A percentile compares a stretch with the other conserved stretches of the same genome.
Conservation (phyloP, 2,329 filamentous ascomycete species). For the Botryotinia convoluta region DNA sequence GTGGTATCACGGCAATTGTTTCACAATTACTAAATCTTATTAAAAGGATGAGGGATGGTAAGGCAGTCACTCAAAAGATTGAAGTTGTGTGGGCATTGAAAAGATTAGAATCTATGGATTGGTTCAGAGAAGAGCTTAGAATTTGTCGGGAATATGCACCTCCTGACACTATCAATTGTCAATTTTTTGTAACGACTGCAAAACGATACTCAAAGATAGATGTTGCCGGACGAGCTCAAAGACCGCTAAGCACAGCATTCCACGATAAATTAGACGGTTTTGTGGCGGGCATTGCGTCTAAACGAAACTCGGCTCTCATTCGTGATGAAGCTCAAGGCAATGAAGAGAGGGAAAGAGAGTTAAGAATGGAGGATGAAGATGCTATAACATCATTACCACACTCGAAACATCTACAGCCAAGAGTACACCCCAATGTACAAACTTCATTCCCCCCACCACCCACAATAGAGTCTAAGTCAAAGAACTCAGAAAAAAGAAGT, state of each 20-base stretch:
- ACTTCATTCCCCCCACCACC: conserved; percentile 36
- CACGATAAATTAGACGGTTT: conserved; percentile 87
- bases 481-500: conserved; percentile 48
- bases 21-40: conserved; percentile 91
- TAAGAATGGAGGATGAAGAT: conserved; percentile 81
- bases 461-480: conserved; percentile 44
- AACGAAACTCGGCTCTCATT: conserved; percentile 81
- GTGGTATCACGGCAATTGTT: conserved; percentile 89
- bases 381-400: conserved; percentile 77
- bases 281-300: conserved; percentile 81
- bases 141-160: conserved; percentile 90
- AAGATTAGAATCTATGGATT: conserved; percentile 89
- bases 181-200: conserved; percentile 88
- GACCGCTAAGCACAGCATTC: conserved; percentile 71
- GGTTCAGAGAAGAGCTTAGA: conserved; percentile 92
- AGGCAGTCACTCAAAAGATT: conserved; percentile 86
- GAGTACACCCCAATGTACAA: conserved; percentile 39
- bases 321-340: conserved; percentile 78
- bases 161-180: conserved; percentile 83
- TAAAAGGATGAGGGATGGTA: conserved; percentile 92
- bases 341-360: conserved; percentile 71
- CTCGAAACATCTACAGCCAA: conserved; percentile 60
- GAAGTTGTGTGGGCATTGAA: conserved; percentile 94
- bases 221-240: conserved; percentile 47
- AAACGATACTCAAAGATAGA: conserved; percentile 44